Conservation (phyloP, 345 rosid genomes). For the Toxicodendron radicans region DNA sequence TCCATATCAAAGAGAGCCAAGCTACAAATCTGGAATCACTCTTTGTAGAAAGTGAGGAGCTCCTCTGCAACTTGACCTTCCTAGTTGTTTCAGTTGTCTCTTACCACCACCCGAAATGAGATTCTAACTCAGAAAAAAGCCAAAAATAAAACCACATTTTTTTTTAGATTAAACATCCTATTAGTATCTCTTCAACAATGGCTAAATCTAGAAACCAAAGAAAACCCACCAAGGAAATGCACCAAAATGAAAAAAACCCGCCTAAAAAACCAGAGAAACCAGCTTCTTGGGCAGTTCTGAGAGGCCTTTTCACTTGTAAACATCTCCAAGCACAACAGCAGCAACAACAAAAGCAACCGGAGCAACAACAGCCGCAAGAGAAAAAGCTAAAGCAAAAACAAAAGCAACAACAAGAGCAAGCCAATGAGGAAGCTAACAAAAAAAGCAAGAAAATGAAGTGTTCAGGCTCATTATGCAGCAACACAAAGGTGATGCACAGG, state of each 20-base stretch:
- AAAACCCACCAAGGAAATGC: slow-evolving; percentile 35
- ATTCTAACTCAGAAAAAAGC: slow-evolving; percentile 1
- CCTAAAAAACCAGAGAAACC: slow-evolving; percentile 36
- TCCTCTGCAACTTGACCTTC: slow-evolving; percentile 11
- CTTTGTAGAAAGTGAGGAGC: background rate
- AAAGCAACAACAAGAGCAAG: too few species aligned
- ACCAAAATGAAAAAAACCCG: slow-evolving; percentile 33
- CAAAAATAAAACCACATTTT: background rate
- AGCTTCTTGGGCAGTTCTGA: slow-evolving; percentile 55
- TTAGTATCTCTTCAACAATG: slow-evolving; percentile 34
- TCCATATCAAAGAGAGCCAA: slow-evolving; percentile 2
- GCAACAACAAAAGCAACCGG: slow-evolving; percentile 9
- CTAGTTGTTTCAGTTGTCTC: slow-evolving; percentile 13
- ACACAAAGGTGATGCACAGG: slow-evolving; percentile 61
- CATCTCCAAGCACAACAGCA: slow-evolving; percentile 35
- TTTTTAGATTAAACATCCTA: background rate
- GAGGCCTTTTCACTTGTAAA: slow-evolving; percentile 54
- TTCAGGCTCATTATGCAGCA: slow-evolving; percentile 81
- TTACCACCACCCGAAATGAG: background rate
- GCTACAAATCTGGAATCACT: slow-evolving; percentile 15
- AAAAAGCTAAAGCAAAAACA: too few species aligned
- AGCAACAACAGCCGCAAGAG: slow-evolving; percentile 2
- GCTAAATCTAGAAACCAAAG: slow-evolving; percentile 37
- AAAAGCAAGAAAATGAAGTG: slow-evolving; percentile 73
- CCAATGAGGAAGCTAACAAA: slow-evolving; percentile 40